Percentiles rank a stretch among this genome's conserved stretches.
Conservation (phyloP, 495 filamentous ascomycete genomes). For the Lichenothelia convexa region DNA sequence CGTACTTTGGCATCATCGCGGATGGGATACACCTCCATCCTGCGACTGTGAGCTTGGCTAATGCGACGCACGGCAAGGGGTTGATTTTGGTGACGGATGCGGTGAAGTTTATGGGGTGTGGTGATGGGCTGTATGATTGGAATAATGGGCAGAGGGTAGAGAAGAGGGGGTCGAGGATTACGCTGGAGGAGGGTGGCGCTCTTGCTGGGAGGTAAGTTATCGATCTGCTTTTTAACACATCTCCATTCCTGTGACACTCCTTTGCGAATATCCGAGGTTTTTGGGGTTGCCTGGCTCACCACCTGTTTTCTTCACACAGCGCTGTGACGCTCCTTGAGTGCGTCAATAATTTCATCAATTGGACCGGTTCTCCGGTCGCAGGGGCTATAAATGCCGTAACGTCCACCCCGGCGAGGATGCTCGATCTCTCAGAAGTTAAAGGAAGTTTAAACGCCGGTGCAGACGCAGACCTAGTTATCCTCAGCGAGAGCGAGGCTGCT, state of each 20-base stretch:
- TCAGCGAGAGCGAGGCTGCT: conserved; percentile 34
- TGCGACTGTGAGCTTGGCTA: conserved; percentile 42
- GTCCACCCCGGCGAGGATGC: conserved; percentile 50
- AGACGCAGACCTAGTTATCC: conserved; percentile 63
- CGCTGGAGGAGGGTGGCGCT: conserved; percentile 48
- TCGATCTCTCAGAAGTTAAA: conserved; percentile 48
- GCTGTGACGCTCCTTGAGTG: conserved; percentile 61
- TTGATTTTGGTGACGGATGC: conserved; percentile 52
- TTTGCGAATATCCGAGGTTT: too few relatives aligned
- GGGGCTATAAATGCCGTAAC: conserved; percentile 54
- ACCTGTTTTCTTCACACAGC: too few relatives aligned
- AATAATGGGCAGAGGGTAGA: conserved; percentile 54
- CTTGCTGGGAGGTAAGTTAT: conserved; percentile 45
- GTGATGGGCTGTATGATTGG: conserved; percentile 63
- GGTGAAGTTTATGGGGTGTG: conserved; percentile 47
- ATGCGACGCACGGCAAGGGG: conserved; percentile 39
- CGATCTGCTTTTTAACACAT: too few relatives aligned
- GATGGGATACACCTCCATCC: conserved; percentile 53
- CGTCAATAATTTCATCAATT: conserved; percentile 60
- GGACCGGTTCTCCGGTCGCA: conserved; percentile 43
- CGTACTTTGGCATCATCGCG: conserved; percentile 46
- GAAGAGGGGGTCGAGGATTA: conserved; percentile 48
- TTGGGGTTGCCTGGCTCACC: too few relatives aligned
- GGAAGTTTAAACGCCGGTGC: conserved; percentile 47
- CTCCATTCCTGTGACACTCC: too few relatives aligned